phyloP scores from a whole-genome alignment of 805 yeast genomes.

The Debaryomyces tyrocola region DNA sequence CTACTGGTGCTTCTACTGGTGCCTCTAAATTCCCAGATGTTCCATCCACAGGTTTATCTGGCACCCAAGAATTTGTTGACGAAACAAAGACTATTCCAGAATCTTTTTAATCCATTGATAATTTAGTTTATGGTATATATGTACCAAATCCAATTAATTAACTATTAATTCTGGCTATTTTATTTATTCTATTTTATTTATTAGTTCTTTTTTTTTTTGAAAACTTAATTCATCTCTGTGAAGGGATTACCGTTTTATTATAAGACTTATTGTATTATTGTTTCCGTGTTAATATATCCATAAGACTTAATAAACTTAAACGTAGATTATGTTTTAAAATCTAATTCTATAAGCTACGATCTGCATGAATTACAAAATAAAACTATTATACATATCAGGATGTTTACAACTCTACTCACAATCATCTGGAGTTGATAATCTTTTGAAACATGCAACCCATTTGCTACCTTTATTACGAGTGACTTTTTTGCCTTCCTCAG shows the following conservation, averaged over 20 bases:
- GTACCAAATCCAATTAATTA: neutral
- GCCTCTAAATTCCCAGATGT: constrained; percentile 7
- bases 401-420: constrained; percentile 10
- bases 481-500: constrained; percentile 98
- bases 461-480: constrained; percentile 85
- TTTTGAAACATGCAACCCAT: constrained; percentile 82
- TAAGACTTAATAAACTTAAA: too few species aligned
- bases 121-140: constrained; percentile 1
- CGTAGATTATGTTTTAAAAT: too few species aligned
- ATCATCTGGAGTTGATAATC: constrained; percentile 61
- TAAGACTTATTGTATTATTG: neutral
- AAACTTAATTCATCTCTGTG: neutral
- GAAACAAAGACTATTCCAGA: constrained; percentile 16
- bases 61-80: constrained; percentile 24
- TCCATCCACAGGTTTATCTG: constrained; percentile 10
- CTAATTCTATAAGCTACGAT: too few species aligned
- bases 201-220: neutral
- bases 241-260: neutral
- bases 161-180: neutral
- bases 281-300: neutral
- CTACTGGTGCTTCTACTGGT: constrained; percentile 18
- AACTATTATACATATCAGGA: neutral
- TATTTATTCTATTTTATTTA: neutral
- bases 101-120: constrained; percentile 4
- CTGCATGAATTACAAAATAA: neutral